A percentile compares a stretch with the other conserved stretches of the same genome.
Evolutionary conservation across 2,329 filamentous ascomycete genomes (phyloP).

Genomic region (Aspergillus ibericus): DNA sequence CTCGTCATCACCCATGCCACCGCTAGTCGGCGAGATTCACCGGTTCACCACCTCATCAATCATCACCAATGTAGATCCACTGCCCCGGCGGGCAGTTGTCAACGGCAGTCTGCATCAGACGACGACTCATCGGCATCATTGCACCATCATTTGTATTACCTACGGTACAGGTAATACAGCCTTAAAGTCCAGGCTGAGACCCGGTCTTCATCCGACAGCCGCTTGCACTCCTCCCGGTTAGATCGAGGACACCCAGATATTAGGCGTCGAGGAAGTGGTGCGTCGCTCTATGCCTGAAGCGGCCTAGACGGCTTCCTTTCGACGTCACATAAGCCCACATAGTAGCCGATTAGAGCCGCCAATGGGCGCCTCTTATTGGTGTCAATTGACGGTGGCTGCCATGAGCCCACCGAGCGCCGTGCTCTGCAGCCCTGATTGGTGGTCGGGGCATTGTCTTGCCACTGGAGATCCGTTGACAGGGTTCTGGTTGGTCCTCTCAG

Average conservation of each 20-base stretch:
- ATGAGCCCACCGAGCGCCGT: conserved; percentile 9
- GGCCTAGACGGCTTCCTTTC: conserved; percentile 13
- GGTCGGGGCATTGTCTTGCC: conserved; percentile 14
- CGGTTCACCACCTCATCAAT: background rate
- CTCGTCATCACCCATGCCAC: background rate
- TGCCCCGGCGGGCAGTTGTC: background rate
- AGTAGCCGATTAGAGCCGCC: conserved; percentile 14
- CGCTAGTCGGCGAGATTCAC: background rate
- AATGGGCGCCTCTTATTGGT: conserved; percentile 10
- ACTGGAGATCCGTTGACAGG: conserved; percentile 18
- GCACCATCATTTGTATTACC: background rate
- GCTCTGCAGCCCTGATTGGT: conserved; percentile 13
- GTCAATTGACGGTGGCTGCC: conserved; percentile 13
- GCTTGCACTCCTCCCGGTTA: conserved; percentile 2
- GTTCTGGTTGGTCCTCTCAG: conserved; percentile 17
- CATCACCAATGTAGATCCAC: background rate
- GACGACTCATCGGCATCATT: background rate
- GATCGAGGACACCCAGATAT: conserved; percentile 3
- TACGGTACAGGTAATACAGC: conserved; percentile 3
- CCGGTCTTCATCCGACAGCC: conserved; percentile 12
- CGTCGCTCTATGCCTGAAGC: conserved; percentile 4
- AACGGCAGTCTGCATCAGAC: background rate
- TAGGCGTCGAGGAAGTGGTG: conserved; percentile 11
- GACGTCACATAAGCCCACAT: conserved; percentile 18
- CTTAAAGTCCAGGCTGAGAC: conserved; percentile 11